Percentiles rank a stretch among this genome's conserved stretches.
These are phyloP conservation scores for Trypanosoma platydactyli DNA, from an alignment of 208 protist genomes.

Conservation along the genomic window DNA sequence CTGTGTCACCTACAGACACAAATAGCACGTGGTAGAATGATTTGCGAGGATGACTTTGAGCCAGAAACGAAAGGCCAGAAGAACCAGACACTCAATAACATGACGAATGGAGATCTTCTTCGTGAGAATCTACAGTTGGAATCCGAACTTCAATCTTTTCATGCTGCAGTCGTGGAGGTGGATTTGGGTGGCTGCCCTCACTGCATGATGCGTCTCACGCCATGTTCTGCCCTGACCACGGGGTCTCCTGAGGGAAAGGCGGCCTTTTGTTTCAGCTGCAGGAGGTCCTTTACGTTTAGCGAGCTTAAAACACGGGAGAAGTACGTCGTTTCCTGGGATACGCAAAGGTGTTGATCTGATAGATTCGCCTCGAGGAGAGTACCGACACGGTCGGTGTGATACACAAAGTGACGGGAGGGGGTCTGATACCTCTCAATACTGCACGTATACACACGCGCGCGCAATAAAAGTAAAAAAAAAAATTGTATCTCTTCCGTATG, in stretches of 20 bases:
- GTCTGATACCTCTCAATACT: no score
- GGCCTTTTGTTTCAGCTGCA: slow-evolving; percentile 83
- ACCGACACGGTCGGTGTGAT: no score
- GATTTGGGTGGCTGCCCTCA: slow-evolving; percentile 68
- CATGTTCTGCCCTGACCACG: slow-evolving; percentile 25
- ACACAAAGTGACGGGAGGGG: no score
- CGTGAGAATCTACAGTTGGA: slow-evolving; percentile 11
- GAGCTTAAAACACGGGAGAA: slow-evolving; percentile 37
- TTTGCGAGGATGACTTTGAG: not conserved
- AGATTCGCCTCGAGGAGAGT: no score
- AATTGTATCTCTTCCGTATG: no score
- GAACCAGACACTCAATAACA: not conserved
- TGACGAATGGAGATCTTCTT: slow-evolving; percentile 1
- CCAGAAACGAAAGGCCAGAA: not conserved
- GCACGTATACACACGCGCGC: no score
- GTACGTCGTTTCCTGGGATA: not conserved
- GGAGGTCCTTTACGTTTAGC: slow-evolving; percentile 70
- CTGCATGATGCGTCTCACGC: slow-evolving; percentile 53
- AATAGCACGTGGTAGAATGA: not conserved
- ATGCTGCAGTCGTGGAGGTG: slow-evolving; percentile 24
- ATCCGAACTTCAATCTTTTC: not conserved
- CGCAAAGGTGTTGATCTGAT: no score
- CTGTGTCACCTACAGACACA: not conserved
- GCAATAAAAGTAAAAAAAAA: no score
- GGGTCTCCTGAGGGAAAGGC: slow-evolving; percentile 40